Percentiles rank a stretch among this genome's conserved stretches.
Evolutionary conservation across 331 rosid species (phyloP).

Genomic region (Cydonia oblonga): DNA sequence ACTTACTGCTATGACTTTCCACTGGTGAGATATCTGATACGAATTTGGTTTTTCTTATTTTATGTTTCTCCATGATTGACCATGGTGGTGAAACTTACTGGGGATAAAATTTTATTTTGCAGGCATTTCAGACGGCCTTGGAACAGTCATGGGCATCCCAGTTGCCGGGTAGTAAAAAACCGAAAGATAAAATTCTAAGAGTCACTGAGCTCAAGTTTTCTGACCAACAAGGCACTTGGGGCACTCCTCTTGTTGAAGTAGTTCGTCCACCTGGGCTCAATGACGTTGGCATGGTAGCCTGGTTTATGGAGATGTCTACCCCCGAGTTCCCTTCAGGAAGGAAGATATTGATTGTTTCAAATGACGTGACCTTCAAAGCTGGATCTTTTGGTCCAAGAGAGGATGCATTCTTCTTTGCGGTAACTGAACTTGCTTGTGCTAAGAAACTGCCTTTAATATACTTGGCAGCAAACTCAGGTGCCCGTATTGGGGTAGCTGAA

Average conservation of each 20-base stretch:
- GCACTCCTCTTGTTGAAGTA: constrained; percentile 73
- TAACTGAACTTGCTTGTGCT: constrained; percentile 86
- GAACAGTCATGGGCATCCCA: constrained; percentile 74
- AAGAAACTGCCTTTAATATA: constrained; percentile 77
- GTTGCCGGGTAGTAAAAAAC: constrained; percentile 31
- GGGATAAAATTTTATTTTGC: constrained; percentile 16
- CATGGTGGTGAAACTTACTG: constrained; percentile 10
- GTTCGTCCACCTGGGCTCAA: constrained; percentile 63
- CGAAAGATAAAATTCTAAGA: constrained; percentile 47
- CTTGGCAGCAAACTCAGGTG: constrained; percentile 98
- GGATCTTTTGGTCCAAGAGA: constrained; percentile 98
- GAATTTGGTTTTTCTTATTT: constrained; percentile 1
- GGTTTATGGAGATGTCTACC: constrained; percentile 87
- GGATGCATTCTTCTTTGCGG: constrained; percentile 96
- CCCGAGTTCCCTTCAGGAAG: constrained; percentile 95
- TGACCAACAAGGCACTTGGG: constrained; percentile 74
- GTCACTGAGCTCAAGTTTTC: constrained; percentile 75
- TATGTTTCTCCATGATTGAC: not conserved
- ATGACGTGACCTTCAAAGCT: constrained; percentile 93
- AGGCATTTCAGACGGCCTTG: constrained; percentile 92
- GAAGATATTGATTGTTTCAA: constrained; percentile 73
- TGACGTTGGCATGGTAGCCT: constrained; percentile 97
- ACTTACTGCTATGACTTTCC: constrained; percentile 99
- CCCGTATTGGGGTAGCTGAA: constrained; percentile 92
- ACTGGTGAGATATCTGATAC: constrained; percentile 49